Evolutionary conservation across 73 alveolate species (phyloP).

Genomic region (Paramecium pentaurelia): DNA sequence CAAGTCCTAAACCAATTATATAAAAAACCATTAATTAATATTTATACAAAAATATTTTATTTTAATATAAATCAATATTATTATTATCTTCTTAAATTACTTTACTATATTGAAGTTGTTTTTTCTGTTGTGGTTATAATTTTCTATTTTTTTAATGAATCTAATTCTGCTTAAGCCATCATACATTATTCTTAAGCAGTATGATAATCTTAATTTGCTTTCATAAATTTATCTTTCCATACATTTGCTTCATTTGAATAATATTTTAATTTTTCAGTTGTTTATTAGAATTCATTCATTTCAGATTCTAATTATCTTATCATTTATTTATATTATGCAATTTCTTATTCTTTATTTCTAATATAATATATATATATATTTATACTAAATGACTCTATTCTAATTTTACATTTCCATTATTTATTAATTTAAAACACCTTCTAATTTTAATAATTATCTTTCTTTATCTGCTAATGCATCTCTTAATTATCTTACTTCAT

Average conservation of each 20-base stretch:
- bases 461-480: background rate
- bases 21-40: constrained; percentile 89
- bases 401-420: background rate
- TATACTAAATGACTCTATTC: background rate
- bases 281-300: background rate
- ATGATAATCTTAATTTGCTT: background rate
- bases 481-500: constrained; percentile 28
- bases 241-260: background rate
- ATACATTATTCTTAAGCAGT: background rate
- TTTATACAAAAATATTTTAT: background rate
- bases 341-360: background rate
- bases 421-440: background rate
- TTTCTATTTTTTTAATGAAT: background rate
- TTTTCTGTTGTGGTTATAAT: background rate
- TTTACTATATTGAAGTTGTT: background rate
- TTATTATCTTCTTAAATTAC: background rate
- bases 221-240: background rate
- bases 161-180: background rate
- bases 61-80: background rate
- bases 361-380: background rate
- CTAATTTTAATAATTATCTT: background rate
- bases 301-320: background rate
- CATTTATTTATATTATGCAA: background rate
- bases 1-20: constrained; percentile 98
- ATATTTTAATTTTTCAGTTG: background rate